A percentile compares a stretch with the other conserved stretches of the same genome.
These are phyloP conservation scores for Akanthomyces muscarius DNA, from an alignment of 2,329 filamentous ascomycete genomes.

Conservation along the genomic window DNA sequence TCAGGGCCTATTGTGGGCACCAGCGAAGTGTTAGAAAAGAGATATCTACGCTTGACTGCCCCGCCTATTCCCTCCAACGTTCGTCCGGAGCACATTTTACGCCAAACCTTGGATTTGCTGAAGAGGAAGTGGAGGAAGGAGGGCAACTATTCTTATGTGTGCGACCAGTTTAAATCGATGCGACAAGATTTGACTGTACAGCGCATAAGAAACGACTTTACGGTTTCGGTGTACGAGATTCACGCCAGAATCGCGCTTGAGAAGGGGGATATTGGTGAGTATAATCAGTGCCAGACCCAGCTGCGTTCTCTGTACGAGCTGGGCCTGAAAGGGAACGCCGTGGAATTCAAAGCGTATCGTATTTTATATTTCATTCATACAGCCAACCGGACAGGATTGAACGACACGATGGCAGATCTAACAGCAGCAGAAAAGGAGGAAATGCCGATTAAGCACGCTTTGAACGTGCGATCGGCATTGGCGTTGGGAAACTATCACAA, in stretches of 20 bases:
- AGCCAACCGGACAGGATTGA: conserved; percentile 95
- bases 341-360: conserved; percentile 98
- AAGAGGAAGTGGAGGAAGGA: conserved; percentile 94
- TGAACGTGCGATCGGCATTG: conserved; percentile 85
- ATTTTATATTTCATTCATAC: conserved; percentile 99
- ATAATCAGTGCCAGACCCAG: conserved; percentile 99
- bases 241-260: conserved; percentile 96
- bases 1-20: conserved; percentile 78
- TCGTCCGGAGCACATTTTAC: conserved; percentile 74
- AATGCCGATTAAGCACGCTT: conserved; percentile 79
- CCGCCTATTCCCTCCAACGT: conserved; percentile 86
- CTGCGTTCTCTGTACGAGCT: conserved; percentile 85
- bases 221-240: conserved; percentile 93
- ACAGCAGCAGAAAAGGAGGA: conserved; percentile 92
- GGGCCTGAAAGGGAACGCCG: conserved; percentile 80
- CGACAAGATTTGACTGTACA: conserved; percentile 98
- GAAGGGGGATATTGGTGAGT: conserved; percentile 99
- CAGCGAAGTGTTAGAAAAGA: conserved; percentile 82
- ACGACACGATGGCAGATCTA: conserved; percentile 98
- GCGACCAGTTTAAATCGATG: conserved; percentile 98
- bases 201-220: conserved; percentile 94
- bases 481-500: conserved; percentile 95
- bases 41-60: conserved; percentile 88
- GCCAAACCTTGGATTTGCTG: conserved; percentile 79
- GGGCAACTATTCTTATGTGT: conserved; percentile 94